Conservation (phyloP, 1,284 basidiomycete species). For the Hypsizygus ulmarius region DNA sequence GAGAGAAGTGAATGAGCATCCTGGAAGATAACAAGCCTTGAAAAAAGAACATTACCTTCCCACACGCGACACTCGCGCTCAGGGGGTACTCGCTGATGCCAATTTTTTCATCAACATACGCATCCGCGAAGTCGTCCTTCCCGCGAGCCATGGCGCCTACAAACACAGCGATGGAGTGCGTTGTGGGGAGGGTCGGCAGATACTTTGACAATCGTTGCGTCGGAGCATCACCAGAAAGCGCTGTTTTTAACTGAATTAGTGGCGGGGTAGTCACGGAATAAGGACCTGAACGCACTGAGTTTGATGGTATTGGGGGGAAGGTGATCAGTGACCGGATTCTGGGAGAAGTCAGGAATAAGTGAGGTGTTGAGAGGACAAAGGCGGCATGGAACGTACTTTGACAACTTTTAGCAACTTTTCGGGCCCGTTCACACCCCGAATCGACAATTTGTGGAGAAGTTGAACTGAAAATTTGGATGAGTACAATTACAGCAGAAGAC, state of each 20-base stretch:
- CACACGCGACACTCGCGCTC: constrained; percentile 95
- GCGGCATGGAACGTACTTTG: constrained; percentile 48
- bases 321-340: constrained; percentile 97
- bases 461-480: constrained; percentile 63
- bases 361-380: constrained; percentile 7
- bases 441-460: constrained; percentile 94
- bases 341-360: not conserved
- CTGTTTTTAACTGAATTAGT: constrained; percentile 38
- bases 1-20: not conserved
- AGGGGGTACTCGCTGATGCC: constrained; percentile 93
- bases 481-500: constrained; percentile 1
- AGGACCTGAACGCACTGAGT: constrained; percentile 68
- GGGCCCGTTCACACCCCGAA: constrained; percentile 92
- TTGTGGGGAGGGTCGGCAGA: constrained; percentile 67
- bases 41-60: constrained; percentile 63
- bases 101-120: constrained; percentile 96
- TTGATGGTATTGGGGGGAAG: constrained; percentile 95
- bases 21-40: not conserved
- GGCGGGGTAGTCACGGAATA: no score
- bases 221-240: constrained; percentile 90
- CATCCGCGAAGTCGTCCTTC: constrained; percentile 96
- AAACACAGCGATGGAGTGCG: constrained; percentile 91
- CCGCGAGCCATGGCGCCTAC: constrained; percentile 98
- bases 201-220: constrained; percentile 83
- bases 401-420: constrained; percentile 98